Conservation (phyloP, 495 filamentous ascomycete species). For the Entonaema liquescens region DNA sequence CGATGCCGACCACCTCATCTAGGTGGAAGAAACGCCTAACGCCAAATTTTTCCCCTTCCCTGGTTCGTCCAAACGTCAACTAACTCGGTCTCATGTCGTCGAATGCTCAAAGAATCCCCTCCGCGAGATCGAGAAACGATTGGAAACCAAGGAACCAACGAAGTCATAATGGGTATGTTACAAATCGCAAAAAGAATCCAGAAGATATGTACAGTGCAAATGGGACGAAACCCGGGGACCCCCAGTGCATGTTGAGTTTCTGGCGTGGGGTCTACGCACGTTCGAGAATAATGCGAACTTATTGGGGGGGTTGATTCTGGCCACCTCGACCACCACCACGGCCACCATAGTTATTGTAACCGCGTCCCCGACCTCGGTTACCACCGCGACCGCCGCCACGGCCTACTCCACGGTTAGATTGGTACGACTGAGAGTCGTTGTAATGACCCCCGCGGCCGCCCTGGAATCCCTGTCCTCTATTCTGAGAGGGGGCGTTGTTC, state of each 20-base stretch:
- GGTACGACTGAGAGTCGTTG: slow-evolving; percentile 46
- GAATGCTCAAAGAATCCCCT: slow-evolving; percentile 39
- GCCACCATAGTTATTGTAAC: slow-evolving; percentile 52
- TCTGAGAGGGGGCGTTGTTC: slow-evolving; percentile 33
- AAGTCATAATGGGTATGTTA: slow-evolving; percentile 48
- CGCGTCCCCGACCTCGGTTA: slow-evolving; percentile 49
- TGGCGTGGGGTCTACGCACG: slow-evolving; percentile 4
- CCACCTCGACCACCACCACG: slow-evolving; percentile 56
- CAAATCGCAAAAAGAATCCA: slow-evolving; percentile 46
- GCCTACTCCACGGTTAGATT: slow-evolving; percentile 51
- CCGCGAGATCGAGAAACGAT: slow-evolving; percentile 35
- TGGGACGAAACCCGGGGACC: slow-evolving; percentile 6
- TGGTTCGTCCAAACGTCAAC: slow-evolving; percentile 42
- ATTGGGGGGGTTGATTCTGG: slow-evolving; percentile 46
- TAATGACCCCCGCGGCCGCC: slow-evolving; percentile 36
- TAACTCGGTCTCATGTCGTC: slow-evolving; percentile 35
- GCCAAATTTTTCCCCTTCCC: slow-evolving; percentile 39
- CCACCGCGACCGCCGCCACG: slow-evolving; percentile 50
- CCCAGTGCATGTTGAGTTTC: slow-evolving; percentile 8
- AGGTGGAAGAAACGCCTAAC: slow-evolving; percentile 40
- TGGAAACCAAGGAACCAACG: slow-evolving; percentile 36
- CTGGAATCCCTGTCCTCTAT: slow-evolving; percentile 32
- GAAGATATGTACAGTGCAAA: slow-evolving; percentile 47
- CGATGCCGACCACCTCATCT: slow-evolving; percentile 33
- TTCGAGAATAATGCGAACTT: slow-evolving; percentile 32